Base-by-base conservation (phyloP, 2,329 filamentous ascomycete species). In the Calycina herbarum region DNA sequence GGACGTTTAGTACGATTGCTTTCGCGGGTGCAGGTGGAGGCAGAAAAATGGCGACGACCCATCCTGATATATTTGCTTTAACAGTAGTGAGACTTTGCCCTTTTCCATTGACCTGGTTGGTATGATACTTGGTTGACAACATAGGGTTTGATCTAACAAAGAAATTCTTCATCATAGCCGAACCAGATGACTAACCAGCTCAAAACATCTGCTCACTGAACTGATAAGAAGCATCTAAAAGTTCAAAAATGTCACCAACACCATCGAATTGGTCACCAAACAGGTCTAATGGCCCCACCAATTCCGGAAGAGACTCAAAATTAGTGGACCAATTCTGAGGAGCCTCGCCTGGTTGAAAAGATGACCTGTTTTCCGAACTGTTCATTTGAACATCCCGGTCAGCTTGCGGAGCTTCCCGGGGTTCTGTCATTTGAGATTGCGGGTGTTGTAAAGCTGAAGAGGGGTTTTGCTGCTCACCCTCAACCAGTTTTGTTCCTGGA, bases 221-320 rank as follows among this genome's bases (percentile, higher is more conserved):
- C 35, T 63, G 61, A 45, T 70, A 70, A 29, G 68, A 68, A n/a
- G 63, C 61, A 62, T 70, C 68, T 67, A 70, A 68, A 29, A 70
- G 60, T 33, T 70, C 64, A 54, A 70, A 70, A 17, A 70, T 67
- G 56, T 68, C 67, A 20, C 29, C 31, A 20, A 58, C 29, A 3
- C 29, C 57, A 35, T 58, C 57, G 15, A 58, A 38, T 58, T 58
- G 57, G 29, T 58, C 11, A 24, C 17, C 5, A 7, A 51, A 48
- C 31, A 67, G 62, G 29, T 64, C 31, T 13, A 11, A 27, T 51
- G 5, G 45, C 10, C 45, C 45, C 8, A 10, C n/a, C 10, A 15
- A 10, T 2, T 51, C 45, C 6, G n/a, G 20, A 51, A 51, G 8
- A 51, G n/a, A 10, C 45, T 24, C 20, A 0, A 51, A 24, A 51